A percentile compares a stretch with the other conserved stretches of the same genome.
These are phyloP conservation scores for Kazachstania viticola DNA, from an alignment of 805 yeast genomes.

Conservation along the genomic window DNA sequence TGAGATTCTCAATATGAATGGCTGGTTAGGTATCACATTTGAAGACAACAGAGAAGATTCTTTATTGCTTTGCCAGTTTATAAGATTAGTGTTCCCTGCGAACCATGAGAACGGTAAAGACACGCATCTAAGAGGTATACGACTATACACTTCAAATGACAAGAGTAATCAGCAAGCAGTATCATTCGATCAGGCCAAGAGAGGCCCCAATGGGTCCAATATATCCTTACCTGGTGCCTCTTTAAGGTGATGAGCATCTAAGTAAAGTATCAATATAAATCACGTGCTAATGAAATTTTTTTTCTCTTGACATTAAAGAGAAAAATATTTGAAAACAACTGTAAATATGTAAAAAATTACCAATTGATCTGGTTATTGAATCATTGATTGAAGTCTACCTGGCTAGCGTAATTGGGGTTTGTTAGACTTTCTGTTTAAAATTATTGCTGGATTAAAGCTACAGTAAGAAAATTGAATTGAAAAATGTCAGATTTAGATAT, in stretches of 20 bases:
- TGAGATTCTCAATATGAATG: conserved; percentile 20
- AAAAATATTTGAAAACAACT: no score
- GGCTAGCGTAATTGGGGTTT: no score
- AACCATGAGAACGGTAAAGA: conserved; percentile 97
- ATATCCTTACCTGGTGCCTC: background rate
- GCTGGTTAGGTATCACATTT: conserved; percentile 23
- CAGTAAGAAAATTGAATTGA: no score
- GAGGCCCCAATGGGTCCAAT: no score
- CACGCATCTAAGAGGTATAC: conserved; percentile 72
- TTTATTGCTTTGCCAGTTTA: conserved; percentile 20
- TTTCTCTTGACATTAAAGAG: background rate
- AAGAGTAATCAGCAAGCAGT: background rate
- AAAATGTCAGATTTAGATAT: conserved; percentile 42
- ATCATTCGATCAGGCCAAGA: background rate
- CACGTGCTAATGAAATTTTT: background rate
- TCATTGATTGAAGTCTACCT: no score
- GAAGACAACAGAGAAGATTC: conserved; percentile 17
- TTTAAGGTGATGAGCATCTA: background rate
- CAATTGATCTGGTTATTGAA: no score
- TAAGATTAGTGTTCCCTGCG: conserved; percentile 20
- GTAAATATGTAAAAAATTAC: no score
- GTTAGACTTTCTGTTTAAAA: no score
- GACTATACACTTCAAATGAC: conserved; percentile 16
- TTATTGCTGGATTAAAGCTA: no score
- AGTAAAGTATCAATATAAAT: background rate